Evolutionary conservation across 169 alveolate genomes (phyloP), one percentile per base, ranked within the genome.

Genomic region (Cryptosporidium parvum): DNA sequence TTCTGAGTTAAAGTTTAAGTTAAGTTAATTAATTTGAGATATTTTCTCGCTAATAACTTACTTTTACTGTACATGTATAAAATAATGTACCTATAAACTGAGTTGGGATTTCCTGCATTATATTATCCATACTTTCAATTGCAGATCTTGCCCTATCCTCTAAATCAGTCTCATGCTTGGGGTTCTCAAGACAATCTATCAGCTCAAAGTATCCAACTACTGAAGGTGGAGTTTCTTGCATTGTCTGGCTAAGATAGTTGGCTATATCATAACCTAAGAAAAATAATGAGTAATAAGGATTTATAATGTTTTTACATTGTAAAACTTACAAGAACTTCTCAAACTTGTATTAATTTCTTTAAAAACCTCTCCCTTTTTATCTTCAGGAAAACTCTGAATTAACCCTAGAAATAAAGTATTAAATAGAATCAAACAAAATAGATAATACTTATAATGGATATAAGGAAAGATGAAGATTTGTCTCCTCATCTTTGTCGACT

Each of bases 171-270:
- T 45, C 37, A 44, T 80, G 59, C 14, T 80, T 53, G 44, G 89
- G 89, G 2, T 80, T 80, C 42, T 80, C 89, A 5, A 80, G 39
- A 59, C 80, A 42, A 16, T 80, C 75, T 37, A 80, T 80, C 39
- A 80, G 39, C 21, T 58, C 75, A 80, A 80, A 80, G 52, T 80
- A 80, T n/a, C 89, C 89, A 23, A 80, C 69, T 10, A 65, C 62
- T 26, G 89, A 80, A 5, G 75, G 89, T 29, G 89, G 89, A 37
- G 89, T 80, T 48, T 80, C 89, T 31, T 80, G 89, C 75, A 80
- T 61, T 10, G 75, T 65, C 23, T 80, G 89, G 70, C 89, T 80
- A 14, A 80, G 67, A 45, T 80, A 80, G 53, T 59, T 80, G 35
- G 89, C 89, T 33, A 80, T 67, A 65, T 80, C 75, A 42, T 61